phyloP scores from a whole-genome alignment of 306 rosid species.

The Glycine soja region DNA sequence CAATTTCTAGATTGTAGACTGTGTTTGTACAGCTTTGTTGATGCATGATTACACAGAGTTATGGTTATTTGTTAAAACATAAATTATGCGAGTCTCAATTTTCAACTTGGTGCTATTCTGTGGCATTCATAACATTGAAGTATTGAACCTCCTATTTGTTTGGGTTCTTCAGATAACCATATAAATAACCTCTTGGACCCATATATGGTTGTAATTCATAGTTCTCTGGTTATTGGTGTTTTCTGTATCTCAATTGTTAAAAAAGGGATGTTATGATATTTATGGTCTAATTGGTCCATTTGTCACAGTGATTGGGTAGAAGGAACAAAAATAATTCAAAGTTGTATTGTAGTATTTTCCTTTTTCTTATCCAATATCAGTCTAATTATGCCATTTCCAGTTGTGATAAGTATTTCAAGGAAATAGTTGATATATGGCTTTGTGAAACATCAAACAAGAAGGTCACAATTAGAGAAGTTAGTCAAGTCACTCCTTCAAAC shows the following conservation, averaged over 20 bases:
- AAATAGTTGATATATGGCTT: constrained; percentile 68
- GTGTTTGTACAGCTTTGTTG: neutral
- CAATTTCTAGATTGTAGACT: neutral
- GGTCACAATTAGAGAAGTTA: constrained; percentile 61
- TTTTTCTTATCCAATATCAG: constrained; percentile 39
- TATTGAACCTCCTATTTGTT: constrained; percentile 11
- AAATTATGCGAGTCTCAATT: neutral
- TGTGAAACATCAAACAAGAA: constrained; percentile 72
- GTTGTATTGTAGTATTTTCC: constrained; percentile 4
- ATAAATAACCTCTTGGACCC: constrained; percentile 67
- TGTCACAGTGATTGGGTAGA: neutral
- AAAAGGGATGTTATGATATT: neutral
- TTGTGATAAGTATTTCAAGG: constrained; percentile 73
- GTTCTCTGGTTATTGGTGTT: constrained; percentile 66
- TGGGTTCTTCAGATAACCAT: constrained; percentile 67
- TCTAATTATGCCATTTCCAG: constrained; percentile 74
- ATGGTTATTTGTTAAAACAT: neutral
- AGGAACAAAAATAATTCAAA: constrained; percentile 31
- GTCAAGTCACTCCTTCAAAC: constrained; percentile 67
- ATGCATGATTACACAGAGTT: neutral
- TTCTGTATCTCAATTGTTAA: constrained; percentile 51
- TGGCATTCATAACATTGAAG: neutral
- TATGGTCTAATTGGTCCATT: constrained; percentile 6
- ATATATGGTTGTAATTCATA: constrained; percentile 62
- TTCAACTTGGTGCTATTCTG: neutral